Evolutionary conservation across 306 rosid species (phyloP), one percentile per base, ranked within the genome.

Genomic region (Delonix regia): DNA sequence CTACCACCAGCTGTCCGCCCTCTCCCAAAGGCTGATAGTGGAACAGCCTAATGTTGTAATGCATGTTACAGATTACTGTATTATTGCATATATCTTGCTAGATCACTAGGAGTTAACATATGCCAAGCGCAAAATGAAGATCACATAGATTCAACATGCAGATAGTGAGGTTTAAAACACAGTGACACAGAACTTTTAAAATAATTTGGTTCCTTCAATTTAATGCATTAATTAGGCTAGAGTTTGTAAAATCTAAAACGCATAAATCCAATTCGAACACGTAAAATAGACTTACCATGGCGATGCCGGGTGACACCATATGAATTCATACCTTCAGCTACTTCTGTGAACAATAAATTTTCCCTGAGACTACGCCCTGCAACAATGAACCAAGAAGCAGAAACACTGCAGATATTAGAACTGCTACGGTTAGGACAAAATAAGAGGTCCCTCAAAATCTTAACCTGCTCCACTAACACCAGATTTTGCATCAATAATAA

Each of bases 391-490:
- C 82, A 86, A 64, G 80, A 56, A 52, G 49, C 55, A 75, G 19
- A 75, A 66, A 30, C 64, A 25, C 64, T 30, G 44, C n/a, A 60
- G 65, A 42, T 42, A 81, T 71, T n/a, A 19, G 68, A 83, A 74
- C 34, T 48, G 71, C 36, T 59, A 56, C 28, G 62, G 57, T 52
- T 15, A 68, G 16, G 77, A 75, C 13, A n/a, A 52, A 52, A 62
- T 72, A 60, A 60, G 49, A 45, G 62, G 53, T 59, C 44, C 69
- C 74, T 80, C 57, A 83, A 85, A 76, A 57, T 45, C 55, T 89
- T 75, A 59, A 95, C 99, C 98, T 86, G 98, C 99, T 79, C 99
- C 98, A 56, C 96, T 95, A 64, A 95, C 99, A 60, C 94, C 99
- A 73, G 99, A 95, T 83, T 95, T 95, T n/a, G 98, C 77, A 82